Evolutionary conservation across 73 alveolate species (phyloP).

Genomic region (Tetrahymena malaccensis): DNA sequence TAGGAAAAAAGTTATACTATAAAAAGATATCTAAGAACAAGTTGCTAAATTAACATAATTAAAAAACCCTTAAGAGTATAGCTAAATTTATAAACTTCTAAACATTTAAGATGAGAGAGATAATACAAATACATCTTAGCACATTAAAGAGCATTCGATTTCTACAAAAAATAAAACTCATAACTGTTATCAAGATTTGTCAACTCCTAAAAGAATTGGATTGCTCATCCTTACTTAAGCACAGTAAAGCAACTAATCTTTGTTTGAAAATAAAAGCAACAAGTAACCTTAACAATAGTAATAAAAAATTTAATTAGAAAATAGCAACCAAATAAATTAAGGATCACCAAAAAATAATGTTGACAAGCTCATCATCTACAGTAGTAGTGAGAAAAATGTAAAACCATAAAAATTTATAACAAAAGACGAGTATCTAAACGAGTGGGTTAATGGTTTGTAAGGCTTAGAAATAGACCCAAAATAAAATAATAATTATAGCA

Average conservation of each 20-base stretch:
- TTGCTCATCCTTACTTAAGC: not conserved
- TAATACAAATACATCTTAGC: not conserved
- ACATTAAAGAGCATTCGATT: not conserved
- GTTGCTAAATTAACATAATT: not conserved
- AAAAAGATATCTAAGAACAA: not conserved
- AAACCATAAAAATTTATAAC: not conserved
- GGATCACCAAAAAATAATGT: not conserved
- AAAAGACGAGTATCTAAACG: not conserved
- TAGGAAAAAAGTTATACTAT: not conserved
- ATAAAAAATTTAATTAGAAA: not conserved
- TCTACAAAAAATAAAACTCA: not conserved
- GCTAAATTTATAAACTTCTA: not conserved
- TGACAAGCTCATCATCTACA: not conserved
- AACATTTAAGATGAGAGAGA: not conserved
- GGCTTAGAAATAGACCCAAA: not conserved
- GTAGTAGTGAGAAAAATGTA: not conserved
- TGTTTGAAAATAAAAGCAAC: not conserved
- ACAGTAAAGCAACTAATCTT: not conserved
- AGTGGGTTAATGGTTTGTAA: not conserved
- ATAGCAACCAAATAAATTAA: too few species aligned
- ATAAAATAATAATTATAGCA: too few species aligned
- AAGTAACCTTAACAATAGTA: not conserved
- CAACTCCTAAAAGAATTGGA: not conserved
- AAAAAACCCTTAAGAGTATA: not conserved
- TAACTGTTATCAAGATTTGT: not conserved